A percentile compares a stretch with the other conserved stretches of the same genome.
Conservation (phyloP, 1,284 basidiomycete species). For the Pascua sp. region DNA sequence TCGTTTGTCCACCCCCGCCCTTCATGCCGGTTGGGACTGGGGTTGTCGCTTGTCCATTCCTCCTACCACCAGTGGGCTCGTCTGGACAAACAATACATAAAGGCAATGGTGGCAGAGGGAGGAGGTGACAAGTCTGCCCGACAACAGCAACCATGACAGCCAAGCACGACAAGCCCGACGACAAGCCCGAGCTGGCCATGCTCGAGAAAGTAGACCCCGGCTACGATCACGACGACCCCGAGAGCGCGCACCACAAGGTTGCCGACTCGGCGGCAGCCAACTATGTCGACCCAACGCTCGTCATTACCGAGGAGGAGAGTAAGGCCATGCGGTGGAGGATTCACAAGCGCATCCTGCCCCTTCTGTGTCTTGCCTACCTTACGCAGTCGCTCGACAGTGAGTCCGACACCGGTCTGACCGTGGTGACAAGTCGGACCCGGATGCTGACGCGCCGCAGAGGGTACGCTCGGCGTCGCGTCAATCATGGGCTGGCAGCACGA, state of each 20-base stretch:
- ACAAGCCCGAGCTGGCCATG: too few relatives aligned
- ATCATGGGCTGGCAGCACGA: conserved; percentile 42
- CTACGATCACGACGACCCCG: background rate
- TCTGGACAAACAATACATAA: too few relatives aligned
- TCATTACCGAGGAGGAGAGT: conserved; percentile 18
- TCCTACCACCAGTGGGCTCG: too few relatives aligned
- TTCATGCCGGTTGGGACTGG: too few relatives aligned
- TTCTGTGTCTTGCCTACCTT: conserved; percentile 11
- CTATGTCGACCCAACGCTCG: conserved; percentile 18
- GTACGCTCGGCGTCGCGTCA: conserved; percentile 17
- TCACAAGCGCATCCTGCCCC: conserved; percentile 12
- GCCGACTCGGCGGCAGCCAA: conserved; percentile 11
- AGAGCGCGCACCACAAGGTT: conserved; percentile 1
- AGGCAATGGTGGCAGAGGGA: too few relatives aligned
- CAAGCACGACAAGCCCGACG: too few relatives aligned
- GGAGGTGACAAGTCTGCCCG: too few relatives aligned
- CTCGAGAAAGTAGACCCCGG: background rate
- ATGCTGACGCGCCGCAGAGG: background rate
- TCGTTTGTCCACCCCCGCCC: too few relatives aligned
- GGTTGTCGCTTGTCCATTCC: too few relatives aligned
- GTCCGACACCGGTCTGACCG: too few relatives aligned
- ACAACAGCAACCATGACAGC: too few relatives aligned
- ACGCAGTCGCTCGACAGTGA: conserved; percentile 14
- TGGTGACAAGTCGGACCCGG: too few relatives aligned
- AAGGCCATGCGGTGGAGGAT: conserved; percentile 12